Base-by-base conservation (phyloP, 2,329 filamentous ascomycete genomes). In the Talaromyces sp. region DNA sequence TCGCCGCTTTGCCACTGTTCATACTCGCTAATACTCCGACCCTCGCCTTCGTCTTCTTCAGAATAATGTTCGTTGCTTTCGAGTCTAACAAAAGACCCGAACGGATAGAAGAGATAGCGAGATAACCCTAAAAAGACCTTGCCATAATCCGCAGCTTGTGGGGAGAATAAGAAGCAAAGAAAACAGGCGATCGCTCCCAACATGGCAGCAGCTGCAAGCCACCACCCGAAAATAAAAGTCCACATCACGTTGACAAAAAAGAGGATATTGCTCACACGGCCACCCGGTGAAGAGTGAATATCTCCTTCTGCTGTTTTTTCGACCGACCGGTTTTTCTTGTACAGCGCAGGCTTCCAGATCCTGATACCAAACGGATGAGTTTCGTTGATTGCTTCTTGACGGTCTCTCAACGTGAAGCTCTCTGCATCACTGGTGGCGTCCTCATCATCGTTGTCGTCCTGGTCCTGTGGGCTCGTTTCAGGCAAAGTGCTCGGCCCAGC, bases 1-100 rank as follows among this genome's bases (percentile, higher is more conserved):
- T 99, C 95, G 57, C 95, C 95, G 72, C 88, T 97, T 78, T 99
- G 95, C 95, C 95, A 99, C 77, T 96, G 92, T 75, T 99, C 95
- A 73, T 99, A 99, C 78, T 99, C 95, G 70, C 91, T 96, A 71
- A 99, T 97, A 78, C 93, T 98, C 71, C 95, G 87, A 22, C 95
- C 95, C 77, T 99, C 95, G 47, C 93, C 93, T 71, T 95, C 87
- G 70, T 99, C 95, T 77, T 99, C 95, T 63, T 97, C 90, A 55
- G 92, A 82, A 72, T 99, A 99, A 51, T 90, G 89, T 71, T 98
- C 95, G 68, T 99, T 95, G 73, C 93, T 91, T 72, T 96, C 89
- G 42, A 99, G 84, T 54, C 92, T 90, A 64, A 99, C 92, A 74
- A 96, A 97, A 71, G 96, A 96, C 66, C 95, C 95, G 73, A 99